Conservation (phyloP, 2,329 filamentous ascomycete genomes). For the Pyrenophora tritici-repentis region DNA sequence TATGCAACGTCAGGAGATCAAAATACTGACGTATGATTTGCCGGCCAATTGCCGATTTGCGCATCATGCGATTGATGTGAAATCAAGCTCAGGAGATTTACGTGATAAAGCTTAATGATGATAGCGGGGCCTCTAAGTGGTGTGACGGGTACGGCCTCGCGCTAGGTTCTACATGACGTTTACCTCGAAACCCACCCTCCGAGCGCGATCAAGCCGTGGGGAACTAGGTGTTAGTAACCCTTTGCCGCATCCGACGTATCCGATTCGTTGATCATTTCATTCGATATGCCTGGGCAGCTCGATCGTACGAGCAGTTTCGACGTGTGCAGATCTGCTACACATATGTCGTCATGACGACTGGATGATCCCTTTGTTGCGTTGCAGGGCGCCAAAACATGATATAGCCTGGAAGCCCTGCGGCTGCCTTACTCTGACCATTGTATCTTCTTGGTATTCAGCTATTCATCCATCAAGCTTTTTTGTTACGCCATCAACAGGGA, state of each 20-base stretch:
- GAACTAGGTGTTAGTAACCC: too few species aligned
- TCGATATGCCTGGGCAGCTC: too few species aligned
- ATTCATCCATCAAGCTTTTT: neutral
- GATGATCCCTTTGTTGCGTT: neutral
- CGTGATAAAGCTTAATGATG: constrained; percentile 15
- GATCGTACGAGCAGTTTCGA: too few species aligned
- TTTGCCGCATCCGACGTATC: too few species aligned
- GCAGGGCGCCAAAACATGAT: neutral
- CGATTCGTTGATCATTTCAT: too few species aligned
- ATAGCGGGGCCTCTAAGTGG: neutral
- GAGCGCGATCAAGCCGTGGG: neutral
- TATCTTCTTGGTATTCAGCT: neutral
- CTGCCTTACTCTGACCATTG: too few species aligned
- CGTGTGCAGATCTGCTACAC: too few species aligned
- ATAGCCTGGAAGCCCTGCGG: neutral
- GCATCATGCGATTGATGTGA: constrained; percentile 4
- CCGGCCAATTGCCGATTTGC: neutral
- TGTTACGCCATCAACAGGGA: neutral
- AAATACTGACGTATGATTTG: neutral
- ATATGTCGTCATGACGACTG: neutral
- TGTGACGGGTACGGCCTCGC: constrained; percentile 1
- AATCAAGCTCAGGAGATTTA: constrained; percentile 15
- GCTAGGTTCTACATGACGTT: too few species aligned
- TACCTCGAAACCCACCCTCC: too few species aligned
- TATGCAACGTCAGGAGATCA: too few species aligned